Conservation (phyloP, 176 grass and related monocot species). For the Aegilops speltoides region DNA sequence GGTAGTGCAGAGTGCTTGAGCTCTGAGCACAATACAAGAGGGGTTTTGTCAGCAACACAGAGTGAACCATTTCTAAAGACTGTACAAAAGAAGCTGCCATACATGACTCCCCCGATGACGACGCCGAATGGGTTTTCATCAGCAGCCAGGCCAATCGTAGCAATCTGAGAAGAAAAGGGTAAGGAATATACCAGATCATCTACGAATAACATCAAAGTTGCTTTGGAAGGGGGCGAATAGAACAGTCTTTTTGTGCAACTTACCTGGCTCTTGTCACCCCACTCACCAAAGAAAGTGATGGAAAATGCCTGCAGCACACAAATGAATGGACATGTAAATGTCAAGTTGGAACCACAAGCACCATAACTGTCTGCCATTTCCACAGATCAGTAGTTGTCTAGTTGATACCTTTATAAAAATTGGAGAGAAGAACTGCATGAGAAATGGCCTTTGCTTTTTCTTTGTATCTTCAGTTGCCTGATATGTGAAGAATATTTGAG, state of each 20-base stretch:
- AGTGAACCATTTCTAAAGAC: background rate
- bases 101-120: constrained; percentile 91
- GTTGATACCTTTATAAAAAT: constrained; percentile 89
- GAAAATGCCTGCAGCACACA: constrained; percentile 80
- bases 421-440: constrained; percentile 89
- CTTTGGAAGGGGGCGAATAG: background rate
- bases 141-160: constrained; percentile 94
- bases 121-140: constrained; percentile 93
- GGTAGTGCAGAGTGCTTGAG: constrained; percentile 93
- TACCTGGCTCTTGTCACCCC: constrained; percentile 99
- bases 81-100: constrained; percentile 11
- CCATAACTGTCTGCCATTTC: background rate
- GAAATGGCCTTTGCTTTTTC: constrained; percentile 77
- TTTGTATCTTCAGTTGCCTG: constrained; percentile 83
- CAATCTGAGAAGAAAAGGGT: constrained; percentile 55
- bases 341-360: constrained; percentile 9
- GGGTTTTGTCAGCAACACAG: background rate
- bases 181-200: background rate
- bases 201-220: constrained; percentile 9
- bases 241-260: constrained; percentile 9
- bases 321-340: constrained; percentile 20
- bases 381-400: constrained; percentile 15
- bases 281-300: constrained; percentile 98
- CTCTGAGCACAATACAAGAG: constrained; percentile 39
- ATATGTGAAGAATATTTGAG: constrained; percentile 19